phyloP scores from a whole-genome alignment of 305 asterid species.

The Ilex paraguariensis region DNA sequence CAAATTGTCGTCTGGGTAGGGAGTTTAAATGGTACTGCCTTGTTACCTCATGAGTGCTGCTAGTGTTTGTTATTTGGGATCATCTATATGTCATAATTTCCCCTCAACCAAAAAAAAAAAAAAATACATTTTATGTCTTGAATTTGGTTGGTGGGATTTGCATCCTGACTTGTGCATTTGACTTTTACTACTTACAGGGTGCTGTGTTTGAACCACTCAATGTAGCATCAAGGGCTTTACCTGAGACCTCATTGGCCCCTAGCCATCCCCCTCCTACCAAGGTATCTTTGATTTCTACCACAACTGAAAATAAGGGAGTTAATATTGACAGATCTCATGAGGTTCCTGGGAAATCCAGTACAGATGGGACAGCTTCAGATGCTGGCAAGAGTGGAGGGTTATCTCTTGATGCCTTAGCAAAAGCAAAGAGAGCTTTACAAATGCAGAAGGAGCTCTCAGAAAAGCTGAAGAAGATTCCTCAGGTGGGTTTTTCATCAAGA shows the following conservation, averaged over 20 bases:
- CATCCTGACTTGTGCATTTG: slow-evolving; percentile 11
- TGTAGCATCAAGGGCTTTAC: slow-evolving; percentile 35
- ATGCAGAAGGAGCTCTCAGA: slow-evolving; percentile 68
- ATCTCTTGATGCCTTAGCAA: slow-evolving; percentile 78
- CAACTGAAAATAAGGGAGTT: slow-evolving; percentile 99
- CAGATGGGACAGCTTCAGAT: slow-evolving; percentile 85
- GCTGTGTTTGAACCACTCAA: slow-evolving; percentile 40
- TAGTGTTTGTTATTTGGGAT: background rate
- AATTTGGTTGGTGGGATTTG: background rate
- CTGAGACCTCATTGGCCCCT: slow-evolving; percentile 35
- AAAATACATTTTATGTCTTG: background rate
- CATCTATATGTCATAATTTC: background rate
- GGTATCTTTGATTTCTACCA: slow-evolving; percentile 92
- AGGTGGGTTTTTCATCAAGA: slow-evolving; percentile 25
- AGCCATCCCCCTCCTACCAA: slow-evolving; percentile 61
- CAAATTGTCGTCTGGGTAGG: too few species aligned
- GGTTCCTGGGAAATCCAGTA: slow-evolving; percentile 99
- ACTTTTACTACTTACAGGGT: slow-evolving; percentile 45
- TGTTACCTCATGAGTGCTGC: background rate
- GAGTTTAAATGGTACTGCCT: background rate
- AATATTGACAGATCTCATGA: slow-evolving; percentile 93
- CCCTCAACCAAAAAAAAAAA: background rate
- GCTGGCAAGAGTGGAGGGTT: slow-evolving; percentile 67
- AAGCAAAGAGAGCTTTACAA: slow-evolving; percentile 78
- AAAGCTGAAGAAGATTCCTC: slow-evolving; percentile 68